Conservation (phyloP, 352 stramenopile species). For the Pythium dissimile region DNA sequence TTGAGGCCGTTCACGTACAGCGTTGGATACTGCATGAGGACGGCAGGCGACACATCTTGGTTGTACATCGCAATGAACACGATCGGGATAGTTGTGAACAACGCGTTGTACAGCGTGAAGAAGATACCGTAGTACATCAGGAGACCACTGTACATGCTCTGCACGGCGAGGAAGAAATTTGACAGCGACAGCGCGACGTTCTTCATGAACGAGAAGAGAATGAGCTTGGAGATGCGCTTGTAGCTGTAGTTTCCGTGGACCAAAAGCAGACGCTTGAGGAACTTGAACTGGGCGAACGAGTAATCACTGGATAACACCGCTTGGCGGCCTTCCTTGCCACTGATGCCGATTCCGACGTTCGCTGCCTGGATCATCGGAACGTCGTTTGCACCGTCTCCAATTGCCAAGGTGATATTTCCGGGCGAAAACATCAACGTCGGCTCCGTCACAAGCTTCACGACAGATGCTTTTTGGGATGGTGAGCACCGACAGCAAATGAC, state of each 20-base stretch:
- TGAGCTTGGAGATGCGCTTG: slow-evolving; percentile 88
- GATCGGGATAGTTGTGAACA: slow-evolving; percentile 89
- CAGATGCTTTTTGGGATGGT: slow-evolving; percentile 78
- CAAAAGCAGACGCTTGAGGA: slow-evolving; percentile 74
- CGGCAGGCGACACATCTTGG: slow-evolving; percentile 82
- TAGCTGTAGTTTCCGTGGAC: slow-evolving; percentile 91
- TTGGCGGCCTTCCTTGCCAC: slow-evolving; percentile 82
- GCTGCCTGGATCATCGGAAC: slow-evolving; percentile 88
- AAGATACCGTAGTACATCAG: slow-evolving; percentile 89
- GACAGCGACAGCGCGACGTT: slow-evolving; percentile 83
- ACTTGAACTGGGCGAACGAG: slow-evolving; percentile 81
- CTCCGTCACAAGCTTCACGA: slow-evolving; percentile 86
- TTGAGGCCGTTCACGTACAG: slow-evolving; percentile 87
- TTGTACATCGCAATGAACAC: slow-evolving; percentile 91
- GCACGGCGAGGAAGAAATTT: slow-evolving; percentile 81
- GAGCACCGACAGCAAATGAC: slow-evolving; percentile 88
- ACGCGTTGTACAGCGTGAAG: slow-evolving; percentile 88
- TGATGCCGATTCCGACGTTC: slow-evolving; percentile 84
- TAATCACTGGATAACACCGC: slow-evolving; percentile 85
- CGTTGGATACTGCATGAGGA: slow-evolving; percentile 88
- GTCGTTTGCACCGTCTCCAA: slow-evolving; percentile 84
- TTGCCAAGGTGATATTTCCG: slow-evolving; percentile 84
- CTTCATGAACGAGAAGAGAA: slow-evolving; percentile 89
- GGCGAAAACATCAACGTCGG: slow-evolving; percentile 86
- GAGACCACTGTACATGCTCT: slow-evolving; percentile 85